Evolutionary conservation across 2,329 filamentous ascomycete genomes (phyloP), one percentile per base, ranked within the genome.

Genomic region (Colletotrichum theobromicola): DNA sequence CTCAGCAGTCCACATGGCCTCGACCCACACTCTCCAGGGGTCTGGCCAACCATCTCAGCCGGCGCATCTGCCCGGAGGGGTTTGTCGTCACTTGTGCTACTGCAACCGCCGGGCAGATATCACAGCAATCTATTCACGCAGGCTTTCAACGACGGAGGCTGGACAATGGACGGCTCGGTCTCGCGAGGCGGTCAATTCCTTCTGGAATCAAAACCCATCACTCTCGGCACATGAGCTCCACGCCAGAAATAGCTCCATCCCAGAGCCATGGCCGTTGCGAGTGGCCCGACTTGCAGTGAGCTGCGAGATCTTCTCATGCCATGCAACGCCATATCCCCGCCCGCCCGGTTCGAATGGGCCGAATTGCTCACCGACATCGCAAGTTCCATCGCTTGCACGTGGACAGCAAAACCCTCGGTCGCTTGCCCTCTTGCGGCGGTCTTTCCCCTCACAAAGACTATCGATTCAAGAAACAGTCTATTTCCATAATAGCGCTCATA

Each of bases 61-160:
- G 32, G 28, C 32, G 37, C 53, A 66, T 61, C 42, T 57, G 35
- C 21, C 32, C 53, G 68, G 12, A 74, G 67, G 35, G 60, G 57
- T 46, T 60, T 32, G 35, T 60, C 46, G 35, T 75, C 58, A 75
- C 63, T 63, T 60, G 70, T 75, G 63, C 73, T 75, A 75, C 73
- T 75, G 73, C 73, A 74, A 74, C 62, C 72, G 62, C 62, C 57
- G 68, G 42, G 21, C 72, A 67, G 55, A 60, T 72, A 63, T 74
- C 68, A 74, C 72, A 55, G n/a, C 26, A 60, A 61, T 61, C 50
- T 28, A 58, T 53, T 60, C 58, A 42, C 46, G 9, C 50, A 18
- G 34, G n/a, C n/a, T 42, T 57, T 34, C 16, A n/a, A 18, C 26
- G 30, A 32, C 24, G 70, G 55, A 30, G 35, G 35, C 46, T 63